Conservation (phyloP, 164 flowering plant genomes). For the Stephania cephalantha region DNA sequence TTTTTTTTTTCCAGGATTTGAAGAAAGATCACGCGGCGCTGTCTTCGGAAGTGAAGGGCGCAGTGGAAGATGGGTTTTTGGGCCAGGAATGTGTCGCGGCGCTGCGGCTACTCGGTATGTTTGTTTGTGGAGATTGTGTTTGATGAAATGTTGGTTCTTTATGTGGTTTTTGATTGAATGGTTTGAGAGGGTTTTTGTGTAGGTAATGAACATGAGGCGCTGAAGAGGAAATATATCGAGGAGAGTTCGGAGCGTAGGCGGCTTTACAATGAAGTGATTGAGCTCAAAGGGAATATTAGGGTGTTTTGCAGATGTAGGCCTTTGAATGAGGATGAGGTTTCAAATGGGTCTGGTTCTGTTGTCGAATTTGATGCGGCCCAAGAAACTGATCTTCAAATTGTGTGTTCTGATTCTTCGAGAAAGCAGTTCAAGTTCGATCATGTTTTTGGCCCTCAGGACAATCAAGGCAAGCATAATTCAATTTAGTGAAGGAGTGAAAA, state of each 20-base stretch:
- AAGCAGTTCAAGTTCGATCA: conserved; percentile 79
- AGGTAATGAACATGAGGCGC: conserved; percentile 43
- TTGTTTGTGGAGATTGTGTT: background rate
- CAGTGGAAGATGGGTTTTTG: conserved; percentile 28
- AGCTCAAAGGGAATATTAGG: conserved; percentile 80
- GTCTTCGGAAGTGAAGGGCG: conserved; percentile 43
- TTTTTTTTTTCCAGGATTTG: conserved; percentile 32
- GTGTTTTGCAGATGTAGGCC: conserved; percentile 95
- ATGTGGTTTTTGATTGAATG: background rate
- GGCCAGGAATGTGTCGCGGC: conserved; percentile 35
- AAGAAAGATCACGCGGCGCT: conserved; percentile 42
- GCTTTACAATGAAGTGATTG: conserved; percentile 88
- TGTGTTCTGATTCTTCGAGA: conserved; percentile 55
- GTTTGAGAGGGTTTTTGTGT: conserved; percentile 6
- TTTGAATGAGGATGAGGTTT: conserved; percentile 44
- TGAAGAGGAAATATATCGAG: conserved; percentile 53
- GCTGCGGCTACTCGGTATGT: conserved; percentile 50
- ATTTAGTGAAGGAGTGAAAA: background rate
- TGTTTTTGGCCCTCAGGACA: conserved; percentile 64
- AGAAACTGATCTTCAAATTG: conserved; percentile 61
- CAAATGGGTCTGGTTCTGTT: conserved; percentile 43
- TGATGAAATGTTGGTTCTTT: background rate
- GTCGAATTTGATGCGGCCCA: conserved; percentile 57
- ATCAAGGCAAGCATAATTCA: conserved; percentile 51
- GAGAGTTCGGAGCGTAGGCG: conserved; percentile 58